phyloP scores from a whole-genome alignment of 495 filamentous ascomycete genomes.

The Penicillium cataractarum region DNA sequence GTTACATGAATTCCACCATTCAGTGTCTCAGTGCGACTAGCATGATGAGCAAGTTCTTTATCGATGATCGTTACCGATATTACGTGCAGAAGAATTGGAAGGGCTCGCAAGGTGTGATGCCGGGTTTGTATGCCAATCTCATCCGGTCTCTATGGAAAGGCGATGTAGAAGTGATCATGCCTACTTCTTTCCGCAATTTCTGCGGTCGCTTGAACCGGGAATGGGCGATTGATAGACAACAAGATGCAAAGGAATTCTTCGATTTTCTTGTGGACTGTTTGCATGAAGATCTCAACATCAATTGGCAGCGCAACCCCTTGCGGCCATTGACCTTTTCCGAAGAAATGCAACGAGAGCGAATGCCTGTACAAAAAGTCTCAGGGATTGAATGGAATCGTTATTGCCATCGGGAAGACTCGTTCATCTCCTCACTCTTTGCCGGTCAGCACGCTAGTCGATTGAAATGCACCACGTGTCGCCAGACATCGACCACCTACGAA shows the following conservation, averaged over 20 bases:
- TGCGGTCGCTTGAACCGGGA: constrained; percentile 59
- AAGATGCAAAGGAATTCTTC: constrained; percentile 81
- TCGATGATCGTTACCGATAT: constrained; percentile 57
- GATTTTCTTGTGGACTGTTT: constrained; percentile 71
- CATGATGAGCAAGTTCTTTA: constrained; percentile 71
- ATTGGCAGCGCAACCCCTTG: constrained; percentile 61
- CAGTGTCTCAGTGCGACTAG: constrained; percentile 81
- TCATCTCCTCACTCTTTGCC: constrained; percentile 69
- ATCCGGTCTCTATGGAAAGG: constrained; percentile 74
- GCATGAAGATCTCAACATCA: constrained; percentile 75
- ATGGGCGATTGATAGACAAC: constrained; percentile 67
- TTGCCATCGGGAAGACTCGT: constrained; percentile 67
- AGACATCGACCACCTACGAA: constrained; percentile 73
- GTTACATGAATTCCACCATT: constrained; percentile 88
- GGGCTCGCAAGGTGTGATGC: constrained; percentile 76
- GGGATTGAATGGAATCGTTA: constrained; percentile 70
- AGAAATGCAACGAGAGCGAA: constrained; percentile 64
- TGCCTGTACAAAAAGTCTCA: constrained; percentile 63
- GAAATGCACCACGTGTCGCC: constrained; percentile 64
- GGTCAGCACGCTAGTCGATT: constrained; percentile 70
- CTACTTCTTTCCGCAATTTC: constrained; percentile 58
- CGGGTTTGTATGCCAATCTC: constrained; percentile 72
- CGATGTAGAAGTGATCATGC: constrained; percentile 63
- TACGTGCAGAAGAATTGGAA: constrained; percentile 68
- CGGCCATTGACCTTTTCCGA: constrained; percentile 62